phyloP scores from a whole-genome alignment of 345 rosid genomes.

The Eucalyptus pumila region DNA sequence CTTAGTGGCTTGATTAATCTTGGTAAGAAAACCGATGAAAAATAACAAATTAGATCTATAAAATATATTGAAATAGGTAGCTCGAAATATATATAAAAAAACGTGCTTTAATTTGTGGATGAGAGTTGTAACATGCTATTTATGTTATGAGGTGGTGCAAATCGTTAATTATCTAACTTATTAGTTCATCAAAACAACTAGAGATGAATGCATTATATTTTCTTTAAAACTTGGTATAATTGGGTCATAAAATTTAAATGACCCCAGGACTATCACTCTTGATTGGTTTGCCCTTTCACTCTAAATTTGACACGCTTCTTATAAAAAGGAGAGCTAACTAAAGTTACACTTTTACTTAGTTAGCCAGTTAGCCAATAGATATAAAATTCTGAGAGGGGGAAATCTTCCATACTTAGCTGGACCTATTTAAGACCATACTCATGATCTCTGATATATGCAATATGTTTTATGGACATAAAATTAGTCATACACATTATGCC shows the following conservation, averaged over 20 bases:
- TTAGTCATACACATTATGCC: not conserved
- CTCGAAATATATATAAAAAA: accelerated
- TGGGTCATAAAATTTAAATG: not conserved
- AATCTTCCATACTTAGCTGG: not conserved
- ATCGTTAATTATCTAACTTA: not conserved
- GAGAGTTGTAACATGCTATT: not conserved
- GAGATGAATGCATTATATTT: not conserved
- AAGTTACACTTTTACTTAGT: not conserved
- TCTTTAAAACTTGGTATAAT: not conserved
- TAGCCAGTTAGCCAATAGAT: not conserved
- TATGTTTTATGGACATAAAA: not conserved
- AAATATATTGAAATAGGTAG: not conserved
- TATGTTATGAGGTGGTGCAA: not conserved
- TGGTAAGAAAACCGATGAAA: not conserved
- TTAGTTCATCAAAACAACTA: not conserved
- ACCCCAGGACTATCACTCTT: not conserved
- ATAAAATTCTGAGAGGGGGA: not conserved
- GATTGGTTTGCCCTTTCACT: not conserved
- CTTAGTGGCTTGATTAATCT: not conserved
- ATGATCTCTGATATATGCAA: not conserved
- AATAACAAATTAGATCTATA: not conserved
- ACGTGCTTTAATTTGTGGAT: too few relatives aligned
- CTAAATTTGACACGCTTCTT: not conserved
- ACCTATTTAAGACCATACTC: not conserved
- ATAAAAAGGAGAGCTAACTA: not conserved